These are phyloP conservation scores for Fusarium algeriense DNA, from an alignment of 2,329 filamentous ascomycete species.

Conservation along the genomic window DNA sequence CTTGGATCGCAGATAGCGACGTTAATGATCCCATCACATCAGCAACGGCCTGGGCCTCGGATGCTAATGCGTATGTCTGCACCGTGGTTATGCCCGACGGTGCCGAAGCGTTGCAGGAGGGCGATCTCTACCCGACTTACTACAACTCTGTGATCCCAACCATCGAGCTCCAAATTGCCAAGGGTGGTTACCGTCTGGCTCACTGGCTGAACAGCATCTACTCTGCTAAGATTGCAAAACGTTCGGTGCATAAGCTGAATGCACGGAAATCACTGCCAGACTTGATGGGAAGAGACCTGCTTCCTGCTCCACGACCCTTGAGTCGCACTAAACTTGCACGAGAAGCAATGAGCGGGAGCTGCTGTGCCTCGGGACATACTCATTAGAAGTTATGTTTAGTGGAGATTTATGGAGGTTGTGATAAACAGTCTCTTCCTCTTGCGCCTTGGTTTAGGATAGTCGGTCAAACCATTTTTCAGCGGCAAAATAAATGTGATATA, in stretches of 20 bases:
- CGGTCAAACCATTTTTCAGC: too few species aligned
- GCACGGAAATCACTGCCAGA: background rate
- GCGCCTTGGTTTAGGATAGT: too few species aligned
- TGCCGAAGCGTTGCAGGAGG: background rate
- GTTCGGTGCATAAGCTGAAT: background rate
- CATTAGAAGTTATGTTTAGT: background rate
- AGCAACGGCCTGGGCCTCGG: background rate
- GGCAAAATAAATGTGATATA: too few species aligned
- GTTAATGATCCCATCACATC: slow-evolving; percentile 4
- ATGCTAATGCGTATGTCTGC: slow-evolving; percentile 8
- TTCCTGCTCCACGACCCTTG: background rate
- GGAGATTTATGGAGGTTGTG: background rate
- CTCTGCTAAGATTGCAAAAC: background rate
- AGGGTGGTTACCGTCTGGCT: slow-evolving; percentile 4
- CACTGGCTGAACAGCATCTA: slow-evolving; percentile 14
- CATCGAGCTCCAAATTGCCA: slow-evolving; percentile 10
- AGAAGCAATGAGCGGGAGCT: background rate
- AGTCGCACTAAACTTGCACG: background rate
- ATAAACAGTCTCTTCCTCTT: too few species aligned
- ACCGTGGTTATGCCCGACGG: slow-evolving; percentile 4
- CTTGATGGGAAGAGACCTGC: slow-evolving; percentile 2
- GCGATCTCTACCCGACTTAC: background rate
- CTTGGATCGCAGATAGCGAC: slow-evolving; percentile 6
- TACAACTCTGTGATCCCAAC: slow-evolving; percentile 8
- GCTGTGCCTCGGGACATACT: background rate